Evolutionary conservation across 305 asterid genomes (phyloP).

Genomic region (Ajuga reptans): DNA sequence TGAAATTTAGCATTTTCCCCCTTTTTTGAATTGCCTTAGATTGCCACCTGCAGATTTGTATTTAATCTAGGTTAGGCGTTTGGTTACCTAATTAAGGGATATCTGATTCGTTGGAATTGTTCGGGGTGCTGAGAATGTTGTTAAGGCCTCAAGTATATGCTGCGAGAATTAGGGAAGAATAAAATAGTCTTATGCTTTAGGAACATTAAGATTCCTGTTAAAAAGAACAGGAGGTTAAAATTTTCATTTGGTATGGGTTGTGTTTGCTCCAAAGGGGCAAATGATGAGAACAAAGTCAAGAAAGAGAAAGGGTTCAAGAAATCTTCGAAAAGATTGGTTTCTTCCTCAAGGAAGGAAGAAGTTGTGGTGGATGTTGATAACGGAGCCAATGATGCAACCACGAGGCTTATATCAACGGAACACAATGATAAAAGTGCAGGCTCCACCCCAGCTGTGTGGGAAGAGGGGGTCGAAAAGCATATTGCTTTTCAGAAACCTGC

Average conservation of each 20-base stretch:
- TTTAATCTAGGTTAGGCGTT: not conserved
- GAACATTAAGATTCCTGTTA: constrained; percentile 27
- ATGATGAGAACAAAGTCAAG: constrained; percentile 30
- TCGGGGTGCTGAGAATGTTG: constrained; percentile 29
- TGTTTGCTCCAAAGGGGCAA: constrained; percentile 62
- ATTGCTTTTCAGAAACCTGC: constrained; percentile 36
- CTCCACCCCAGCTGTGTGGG: constrained; percentile 48
- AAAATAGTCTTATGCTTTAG: constrained; percentile 20
- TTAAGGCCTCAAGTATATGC: constrained; percentile 28
- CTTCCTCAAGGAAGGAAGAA: constrained; percentile 49
- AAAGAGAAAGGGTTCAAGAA: constrained; percentile 49
- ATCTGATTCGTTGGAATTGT: constrained; percentile 11
- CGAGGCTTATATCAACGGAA: constrained; percentile 49
- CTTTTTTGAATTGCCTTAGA: not conserved
- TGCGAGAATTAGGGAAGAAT: constrained; percentile 25
- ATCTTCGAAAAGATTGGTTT: constrained; percentile 38
- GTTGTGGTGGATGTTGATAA: constrained; percentile 48
- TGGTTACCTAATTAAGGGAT: constrained; percentile 9
- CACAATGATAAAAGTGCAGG: constrained; percentile 49
- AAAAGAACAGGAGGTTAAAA: constrained; percentile 26
- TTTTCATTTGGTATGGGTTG: constrained; percentile 57
- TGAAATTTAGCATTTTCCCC: not conserved
- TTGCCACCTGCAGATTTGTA: constrained; percentile 2
- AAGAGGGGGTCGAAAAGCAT: constrained; percentile 40
- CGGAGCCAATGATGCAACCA: constrained; percentile 55